phyloP scores from a whole-genome alignment of 2,329 filamentous ascomycete genomes.

The Fusarium sp. region DNA sequence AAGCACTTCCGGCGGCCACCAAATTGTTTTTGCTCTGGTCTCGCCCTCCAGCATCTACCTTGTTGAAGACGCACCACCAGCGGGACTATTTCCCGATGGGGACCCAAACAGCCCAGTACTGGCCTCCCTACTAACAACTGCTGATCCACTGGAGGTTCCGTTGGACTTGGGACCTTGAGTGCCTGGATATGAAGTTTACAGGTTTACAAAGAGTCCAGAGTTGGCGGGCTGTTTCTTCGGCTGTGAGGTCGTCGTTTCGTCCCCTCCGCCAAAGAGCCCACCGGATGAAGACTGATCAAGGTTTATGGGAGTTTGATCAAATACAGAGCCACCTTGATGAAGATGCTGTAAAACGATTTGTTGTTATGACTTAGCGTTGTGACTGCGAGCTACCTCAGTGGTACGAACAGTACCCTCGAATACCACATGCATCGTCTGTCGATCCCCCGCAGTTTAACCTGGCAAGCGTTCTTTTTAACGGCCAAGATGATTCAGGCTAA shows the following conservation, averaged over 20 bases:
- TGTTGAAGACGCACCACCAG: not conserved
- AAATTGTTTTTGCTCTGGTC: too few relatives aligned
- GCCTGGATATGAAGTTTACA: not conserved
- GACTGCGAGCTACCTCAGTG: not conserved
- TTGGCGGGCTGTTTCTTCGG: not conserved
- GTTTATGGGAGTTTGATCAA: not conserved
- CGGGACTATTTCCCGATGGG: too few relatives aligned
- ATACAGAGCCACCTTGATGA: too few relatives aligned
- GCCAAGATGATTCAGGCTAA: constrained; percentile 9
- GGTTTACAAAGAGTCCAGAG: not conserved
- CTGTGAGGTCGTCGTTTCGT: not conserved
- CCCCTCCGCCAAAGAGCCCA: not conserved
- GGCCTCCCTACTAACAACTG: not conserved
- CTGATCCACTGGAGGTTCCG: not conserved
- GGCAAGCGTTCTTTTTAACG: not conserved
- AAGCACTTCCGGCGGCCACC: too few relatives aligned
- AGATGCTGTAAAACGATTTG: too few relatives aligned
- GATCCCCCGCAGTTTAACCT: constrained; percentile 6
- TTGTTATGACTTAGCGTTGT: too few relatives aligned
- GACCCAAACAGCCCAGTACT: too few relatives aligned
- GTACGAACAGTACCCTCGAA: not conserved
- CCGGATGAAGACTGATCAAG: not conserved
- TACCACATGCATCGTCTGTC: not conserved
- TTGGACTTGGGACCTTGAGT: not conserved
- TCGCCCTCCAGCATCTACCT: not conserved